These are phyloP conservation scores for Candida parachauliodes DNA, from an alignment of 805 yeast genomes.

Conservation along the genomic window DNA sequence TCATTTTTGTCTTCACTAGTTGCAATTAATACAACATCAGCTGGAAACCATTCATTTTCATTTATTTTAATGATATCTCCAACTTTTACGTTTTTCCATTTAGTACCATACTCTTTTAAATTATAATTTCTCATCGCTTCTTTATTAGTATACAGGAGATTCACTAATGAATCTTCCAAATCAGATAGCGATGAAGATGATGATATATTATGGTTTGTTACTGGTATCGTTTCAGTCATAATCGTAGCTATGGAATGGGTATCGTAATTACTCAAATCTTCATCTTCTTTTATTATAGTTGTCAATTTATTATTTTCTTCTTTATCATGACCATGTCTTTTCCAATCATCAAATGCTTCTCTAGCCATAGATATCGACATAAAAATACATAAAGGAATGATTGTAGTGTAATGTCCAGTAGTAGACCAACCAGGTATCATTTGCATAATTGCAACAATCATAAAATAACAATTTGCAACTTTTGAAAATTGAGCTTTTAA, in stretches of 20 bases:
- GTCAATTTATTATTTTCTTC: slow-evolving; percentile 64
- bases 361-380: slow-evolving; percentile 85
- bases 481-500: slow-evolving; percentile 88
- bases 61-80: slow-evolving; percentile 76
- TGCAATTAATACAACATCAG: slow-evolving; percentile 74
- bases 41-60: slow-evolving; percentile 92
- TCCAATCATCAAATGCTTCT: slow-evolving; percentile 92
- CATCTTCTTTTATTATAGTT: slow-evolving; percentile 28
- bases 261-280: slow-evolving; percentile 26
- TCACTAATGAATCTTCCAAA: slow-evolving; percentile 2
- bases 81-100: slow-evolving; percentile 81
- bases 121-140: slow-evolving; percentile 26
- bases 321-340: slow-evolving; percentile 80
- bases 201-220: slow-evolving; percentile 3
- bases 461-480: slow-evolving; percentile 85
- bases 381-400: slow-evolving; percentile 81
- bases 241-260: slow-evolving; percentile 37
- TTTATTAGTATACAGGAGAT: slow-evolving; percentile 12
- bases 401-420: slow-evolving; percentile 93
- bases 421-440: slow-evolving; percentile 98
- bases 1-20: slow-evolving; percentile 62
- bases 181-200: slow-evolving; percentile 7
- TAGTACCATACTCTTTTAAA: slow-evolving; percentile 26
- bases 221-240: slow-evolving; percentile 33
- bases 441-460: slow-evolving; percentile 87